phyloP scores from a whole-genome alignment of 2,329 filamentous ascomycete species.

The Aspergillus japonicus region DNA sequence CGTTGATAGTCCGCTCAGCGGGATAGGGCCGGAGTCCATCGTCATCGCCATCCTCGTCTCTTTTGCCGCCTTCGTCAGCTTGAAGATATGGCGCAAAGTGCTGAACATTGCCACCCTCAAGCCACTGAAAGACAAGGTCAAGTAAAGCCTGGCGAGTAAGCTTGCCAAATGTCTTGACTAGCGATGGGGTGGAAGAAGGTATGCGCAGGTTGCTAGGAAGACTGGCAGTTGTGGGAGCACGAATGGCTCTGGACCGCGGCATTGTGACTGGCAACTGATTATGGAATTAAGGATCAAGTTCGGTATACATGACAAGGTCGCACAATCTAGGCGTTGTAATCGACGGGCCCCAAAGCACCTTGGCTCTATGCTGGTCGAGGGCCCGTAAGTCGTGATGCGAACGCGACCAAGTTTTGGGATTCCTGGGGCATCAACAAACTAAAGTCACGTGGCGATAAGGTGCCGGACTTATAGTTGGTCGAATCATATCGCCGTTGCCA shows the following conservation, averaged over 20 bases:
- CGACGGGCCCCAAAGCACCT: neutral
- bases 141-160: slow-evolving; percentile 72
- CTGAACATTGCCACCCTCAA: slow-evolving; percentile 63
- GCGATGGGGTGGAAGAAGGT: slow-evolving; percentile 61
- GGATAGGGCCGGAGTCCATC: slow-evolving; percentile 68
- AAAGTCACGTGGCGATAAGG: slow-evolving; percentile 7
- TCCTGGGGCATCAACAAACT: slow-evolving; percentile 2
- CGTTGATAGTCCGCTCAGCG: slow-evolving; percentile 62
- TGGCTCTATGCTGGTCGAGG: neutral
- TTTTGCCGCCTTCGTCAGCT: slow-evolving; percentile 47
- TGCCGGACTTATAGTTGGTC: neutral
- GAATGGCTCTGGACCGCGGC: slow-evolving; percentile 35
- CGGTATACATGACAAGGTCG: neutral
- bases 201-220: slow-evolving; percentile 71
- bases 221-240: slow-evolving; percentile 67
- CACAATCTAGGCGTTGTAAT: neutral
- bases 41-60: slow-evolving; percentile 45
- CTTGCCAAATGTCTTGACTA: slow-evolving; percentile 66
- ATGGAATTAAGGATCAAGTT: neutral
- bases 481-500: no score
- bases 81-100: slow-evolving; percentile 61
- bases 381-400: neutral
- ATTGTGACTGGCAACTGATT: slow-evolving; percentile 13
- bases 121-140: slow-evolving; percentile 73
- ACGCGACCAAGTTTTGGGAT: neutral